Evolutionary conservation across 1,139 yeast genomes (phyloP), one percentile per base, ranked within the genome.

Genomic region (Pichia norvegensis): DNA sequence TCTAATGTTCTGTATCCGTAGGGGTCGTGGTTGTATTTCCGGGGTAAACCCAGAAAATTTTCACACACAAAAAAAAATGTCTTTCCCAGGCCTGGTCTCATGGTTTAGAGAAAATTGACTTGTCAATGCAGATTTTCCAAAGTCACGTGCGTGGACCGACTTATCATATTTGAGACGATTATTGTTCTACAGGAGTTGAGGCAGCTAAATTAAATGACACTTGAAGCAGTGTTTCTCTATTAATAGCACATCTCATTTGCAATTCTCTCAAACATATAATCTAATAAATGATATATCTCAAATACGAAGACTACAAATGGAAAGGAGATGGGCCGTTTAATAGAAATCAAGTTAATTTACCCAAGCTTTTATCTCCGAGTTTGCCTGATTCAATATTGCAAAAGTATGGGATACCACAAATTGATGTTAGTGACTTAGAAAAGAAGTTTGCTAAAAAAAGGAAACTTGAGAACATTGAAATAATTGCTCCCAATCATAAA

Each of bases 281-380:
- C 25, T 20, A 7, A 22, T 19, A 16, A 10, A 31, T 31, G 35
- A 16, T 31, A 16, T 19, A 7, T 16, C 21, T 46, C 14, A 22
- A 38, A 11, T 25, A 31, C 7, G 40, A 43, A 4, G 49, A 48
- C 33, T 46, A 22, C 17, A 43, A 23, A 25, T 47, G 40, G 11
- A 40, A 41, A 13, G 42, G 36, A 19, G 37, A 41, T 36, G 29
- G 21, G 5, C 7, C 21, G 2, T 17, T 19, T 13, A 35, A 41
- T 22, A 36, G 38, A 2, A 33, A 43, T 22, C 36, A 38, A 19
- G 11, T 52, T 11, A 44, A 42, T 25, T 35, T 53, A 20, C 55
- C 55, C 0, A 29, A 31, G 14, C 33, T 51, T 33, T 16, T 53
- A 22, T 41, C 55, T 13, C 42, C 44, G 9, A 42, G 42, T 31